Evolutionary conservation across 495 filamentous ascomycete species (phyloP).

Genomic region (Cercophora newfieldiana): DNA sequence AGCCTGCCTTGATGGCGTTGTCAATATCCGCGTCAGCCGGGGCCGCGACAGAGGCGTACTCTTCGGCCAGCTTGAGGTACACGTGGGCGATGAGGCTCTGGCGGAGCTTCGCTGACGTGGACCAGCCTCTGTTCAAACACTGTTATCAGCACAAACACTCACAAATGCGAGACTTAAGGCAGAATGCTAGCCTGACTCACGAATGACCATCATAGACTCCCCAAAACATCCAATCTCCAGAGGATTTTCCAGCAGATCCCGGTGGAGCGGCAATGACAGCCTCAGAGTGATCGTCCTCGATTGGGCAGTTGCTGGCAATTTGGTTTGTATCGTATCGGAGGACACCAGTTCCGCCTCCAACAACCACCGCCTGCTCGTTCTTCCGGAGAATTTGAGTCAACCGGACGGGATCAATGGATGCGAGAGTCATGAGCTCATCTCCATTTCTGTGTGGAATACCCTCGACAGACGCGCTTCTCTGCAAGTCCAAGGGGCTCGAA

Average conservation of each 20-base stretch:
- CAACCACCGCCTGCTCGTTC: neutral
- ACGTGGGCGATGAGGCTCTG: conserved; percentile 8
- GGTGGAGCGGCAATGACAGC: neutral
- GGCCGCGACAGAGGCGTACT: neutral
- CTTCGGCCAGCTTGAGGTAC: neutral
- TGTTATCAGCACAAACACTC: no score
- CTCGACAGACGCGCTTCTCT: neutral
- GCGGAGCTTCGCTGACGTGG: conserved; percentile 7
- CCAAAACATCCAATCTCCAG: conserved; percentile 11
- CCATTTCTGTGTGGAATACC: neutral
- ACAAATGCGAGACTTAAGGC: no score
- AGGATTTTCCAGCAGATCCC: neutral
- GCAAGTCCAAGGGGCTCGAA: neutral
- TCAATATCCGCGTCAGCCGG: neutral
- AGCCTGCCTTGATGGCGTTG: conserved; percentile 2
- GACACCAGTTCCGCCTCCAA: neutral
- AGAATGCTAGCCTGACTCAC: neutral
- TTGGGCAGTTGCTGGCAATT: conserved; percentile 5
- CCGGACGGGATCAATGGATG: neutral
- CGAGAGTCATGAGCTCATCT: neutral
- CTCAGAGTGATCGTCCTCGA: conserved; percentile 8
- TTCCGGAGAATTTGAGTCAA: neutral
- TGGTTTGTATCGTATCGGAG: conserved; percentile 6
- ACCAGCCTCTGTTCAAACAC: conserved; percentile 9
- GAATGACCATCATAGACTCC: conserved; percentile 9